These are phyloP conservation scores for Phlegmacium glaucopus DNA, from an alignment of 768 basidiomycete species.

Conservation along the genomic window DNA sequence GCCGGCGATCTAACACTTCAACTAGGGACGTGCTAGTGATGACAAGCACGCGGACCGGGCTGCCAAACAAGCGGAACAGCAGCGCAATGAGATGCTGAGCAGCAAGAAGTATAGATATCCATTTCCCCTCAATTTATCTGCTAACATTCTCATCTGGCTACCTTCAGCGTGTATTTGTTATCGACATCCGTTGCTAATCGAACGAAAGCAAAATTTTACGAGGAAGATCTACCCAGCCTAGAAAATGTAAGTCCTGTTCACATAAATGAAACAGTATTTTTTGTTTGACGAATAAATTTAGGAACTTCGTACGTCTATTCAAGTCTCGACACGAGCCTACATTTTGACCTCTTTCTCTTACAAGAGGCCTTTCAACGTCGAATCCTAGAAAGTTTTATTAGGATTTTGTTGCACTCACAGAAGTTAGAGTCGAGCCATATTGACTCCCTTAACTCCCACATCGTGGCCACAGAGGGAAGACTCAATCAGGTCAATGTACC, in stretches of 20 bases:
- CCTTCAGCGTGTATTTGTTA: slow-evolving; percentile 61
- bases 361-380: slow-evolving; percentile 69
- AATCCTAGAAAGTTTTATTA: slow-evolving; percentile 52
- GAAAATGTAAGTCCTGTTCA: slow-evolving; percentile 57
- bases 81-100: slow-evolving; percentile 73
- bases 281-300: slow-evolving; percentile 24
- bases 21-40: slow-evolving; percentile 61
- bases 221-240: slow-evolving; percentile 61
- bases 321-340: neutral
- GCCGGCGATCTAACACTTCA: slow-evolving; percentile 4
- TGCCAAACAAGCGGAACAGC: slow-evolving; percentile 73
- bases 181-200: slow-evolving; percentile 68
- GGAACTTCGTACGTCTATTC: slow-evolving; percentile 61
- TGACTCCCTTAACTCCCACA: slow-evolving; percentile 50
- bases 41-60: slow-evolving; percentile 75
- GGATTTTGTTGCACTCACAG: slow-evolving; percentile 58
- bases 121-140: neutral
- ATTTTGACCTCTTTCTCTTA: slow-evolving; percentile 6
- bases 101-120: slow-evolving; percentile 66
- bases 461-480: slow-evolving; percentile 42
- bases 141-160: neutral
- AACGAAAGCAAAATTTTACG: slow-evolving; percentile 67
- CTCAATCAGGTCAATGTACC: slow-evolving; percentile 50
- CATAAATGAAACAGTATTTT: slow-evolving; percentile 2
- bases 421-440: slow-evolving; percentile 56